Evolutionary conservation across 2,329 filamentous ascomycete species (phyloP).

Genomic region (Penicillium sp.): DNA sequence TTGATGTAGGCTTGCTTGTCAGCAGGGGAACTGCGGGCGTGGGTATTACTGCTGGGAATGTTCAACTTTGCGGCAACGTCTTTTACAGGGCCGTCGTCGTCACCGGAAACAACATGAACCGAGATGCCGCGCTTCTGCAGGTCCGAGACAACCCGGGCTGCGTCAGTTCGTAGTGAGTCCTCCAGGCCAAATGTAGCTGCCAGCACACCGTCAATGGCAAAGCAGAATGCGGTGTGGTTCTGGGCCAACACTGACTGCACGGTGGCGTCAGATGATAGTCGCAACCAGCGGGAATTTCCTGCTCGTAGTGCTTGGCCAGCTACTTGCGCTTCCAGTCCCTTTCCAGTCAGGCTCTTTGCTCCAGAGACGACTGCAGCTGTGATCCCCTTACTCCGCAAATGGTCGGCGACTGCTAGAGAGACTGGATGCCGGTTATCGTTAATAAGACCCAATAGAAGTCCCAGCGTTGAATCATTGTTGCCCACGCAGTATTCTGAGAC

Average conservation of each 20-base stretch:
- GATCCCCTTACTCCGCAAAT: not conserved
- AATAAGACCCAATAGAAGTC: not conserved
- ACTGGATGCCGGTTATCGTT: not conserved
- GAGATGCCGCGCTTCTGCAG: not conserved
- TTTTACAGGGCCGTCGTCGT: not conserved
- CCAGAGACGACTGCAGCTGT: not conserved
- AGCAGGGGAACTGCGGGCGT: not conserved
- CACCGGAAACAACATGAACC: not conserved
- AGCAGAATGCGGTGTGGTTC: not conserved
- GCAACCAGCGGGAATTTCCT: not conserved
- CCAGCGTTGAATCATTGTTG: not conserved
- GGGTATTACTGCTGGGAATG: not conserved
- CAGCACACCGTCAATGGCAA: not conserved
- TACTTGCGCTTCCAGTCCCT: not conserved
- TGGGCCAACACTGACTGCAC: not conserved
- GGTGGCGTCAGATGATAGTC: not conserved
- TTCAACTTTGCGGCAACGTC: not conserved
- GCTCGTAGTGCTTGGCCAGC: not conserved
- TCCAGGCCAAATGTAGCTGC: not conserved
- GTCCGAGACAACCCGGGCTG: not conserved
- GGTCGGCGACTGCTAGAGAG: not conserved
- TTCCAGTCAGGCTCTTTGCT: not conserved
- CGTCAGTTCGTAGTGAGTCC: not conserved
- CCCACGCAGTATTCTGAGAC: not conserved
- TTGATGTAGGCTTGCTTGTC: constrained; percentile 6